phyloP scores from a whole-genome alignment of 192 early-diverging fungal genomes.

The Pilobolus umbonatus region DNA sequence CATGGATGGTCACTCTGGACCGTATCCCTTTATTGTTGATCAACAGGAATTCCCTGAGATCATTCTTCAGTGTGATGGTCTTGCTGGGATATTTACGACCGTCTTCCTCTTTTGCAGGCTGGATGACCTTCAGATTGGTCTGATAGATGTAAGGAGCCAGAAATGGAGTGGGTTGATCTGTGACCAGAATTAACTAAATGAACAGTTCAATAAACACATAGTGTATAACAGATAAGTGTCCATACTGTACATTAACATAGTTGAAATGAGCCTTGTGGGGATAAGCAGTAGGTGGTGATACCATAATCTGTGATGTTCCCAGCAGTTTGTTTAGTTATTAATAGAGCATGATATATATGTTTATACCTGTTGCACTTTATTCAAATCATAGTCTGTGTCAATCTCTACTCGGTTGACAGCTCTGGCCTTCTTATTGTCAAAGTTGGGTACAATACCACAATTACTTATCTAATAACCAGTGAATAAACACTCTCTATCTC shows the following conservation, averaged over 20 bases:
- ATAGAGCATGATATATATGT: background rate
- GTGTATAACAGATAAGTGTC: background rate
- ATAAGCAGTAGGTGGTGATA: slow-evolving; percentile 44
- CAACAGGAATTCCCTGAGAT: slow-evolving; percentile 52
- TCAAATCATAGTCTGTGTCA: slow-evolving; percentile 36
- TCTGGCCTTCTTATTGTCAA: slow-evolving; percentile 33
- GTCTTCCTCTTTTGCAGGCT: slow-evolving; percentile 30
- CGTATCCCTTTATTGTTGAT: slow-evolving; percentile 47
- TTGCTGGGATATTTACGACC: slow-evolving; percentile 28
- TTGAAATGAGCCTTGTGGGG: slow-evolving; percentile 46
- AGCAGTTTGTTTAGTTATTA: background rate
- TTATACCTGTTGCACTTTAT: slow-evolving; percentile 35
- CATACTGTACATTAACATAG: slow-evolving; percentile 45
- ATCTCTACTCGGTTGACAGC: slow-evolving; percentile 46
- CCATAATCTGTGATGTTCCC: slow-evolving; percentile 35
- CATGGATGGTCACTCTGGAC: slow-evolving; percentile 44
- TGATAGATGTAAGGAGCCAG: slow-evolving; percentile 51
- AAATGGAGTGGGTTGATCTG: slow-evolving; percentile 40
- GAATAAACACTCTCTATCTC: background rate
- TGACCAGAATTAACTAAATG: slow-evolving; percentile 39
- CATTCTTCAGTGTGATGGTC: slow-evolving; percentile 45
- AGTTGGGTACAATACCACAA: slow-evolving; percentile 41
- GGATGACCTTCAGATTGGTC: slow-evolving; percentile 36
- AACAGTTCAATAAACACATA: background rate
- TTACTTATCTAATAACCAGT: slow-evolving; percentile 32